A percentile compares a stretch with the other conserved stretches of the same genome.
Conservation (phyloP, 1,139 yeast genomes). For the Pichia sp. region DNA sequence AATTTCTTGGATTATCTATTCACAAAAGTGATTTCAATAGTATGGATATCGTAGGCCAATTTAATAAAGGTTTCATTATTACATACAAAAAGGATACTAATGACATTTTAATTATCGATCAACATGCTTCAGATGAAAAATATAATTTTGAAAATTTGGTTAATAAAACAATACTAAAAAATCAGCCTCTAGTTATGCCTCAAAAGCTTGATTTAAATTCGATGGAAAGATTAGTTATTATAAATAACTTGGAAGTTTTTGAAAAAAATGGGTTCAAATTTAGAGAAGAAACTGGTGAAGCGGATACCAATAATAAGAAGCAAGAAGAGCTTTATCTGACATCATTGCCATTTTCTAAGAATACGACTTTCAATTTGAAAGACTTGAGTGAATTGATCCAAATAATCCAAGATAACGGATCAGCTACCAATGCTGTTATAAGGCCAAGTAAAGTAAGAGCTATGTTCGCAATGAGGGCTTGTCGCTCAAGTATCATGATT, state of each 20-base stretch:
- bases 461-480: slow-evolving; percentile 92
- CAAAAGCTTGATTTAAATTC: slow-evolving; percentile 58
- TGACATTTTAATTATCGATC: slow-evolving; percentile 79
- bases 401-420: slow-evolving; percentile 39
- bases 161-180: slow-evolving; percentile 46
- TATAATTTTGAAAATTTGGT: slow-evolving; percentile 75
- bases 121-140: slow-evolving; percentile 96
- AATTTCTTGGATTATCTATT: slow-evolving; percentile 46
- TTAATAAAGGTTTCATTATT: slow-evolving; percentile 83
- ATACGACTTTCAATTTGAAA: slow-evolving; percentile 52
- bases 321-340: slow-evolving; percentile 40
- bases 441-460: slow-evolving; percentile 73
- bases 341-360: slow-evolving; percentile 71
- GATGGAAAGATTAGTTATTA: slow-evolving; percentile 67
- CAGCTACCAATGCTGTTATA: slow-evolving; percentile 35
- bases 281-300: slow-evolving; percentile 35
- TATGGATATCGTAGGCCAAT: slow-evolving; percentile 86
- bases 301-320: slow-evolving; percentile 42
- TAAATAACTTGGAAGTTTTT: slow-evolving; percentile 53
- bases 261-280: slow-evolving; percentile 72
- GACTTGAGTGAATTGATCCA: slow-evolving; percentile 78
- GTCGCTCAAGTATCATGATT: slow-evolving; percentile 89
- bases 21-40: slow-evolving; percentile 56
- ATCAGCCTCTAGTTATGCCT: slow-evolving; percentile 71
- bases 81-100: slow-evolving; percentile 36